Percentiles rank a stretch among this genome's conserved stretches.
Conservation (phyloP, 768 basidiomycete species). For the Trametopsis cervina region DNA sequence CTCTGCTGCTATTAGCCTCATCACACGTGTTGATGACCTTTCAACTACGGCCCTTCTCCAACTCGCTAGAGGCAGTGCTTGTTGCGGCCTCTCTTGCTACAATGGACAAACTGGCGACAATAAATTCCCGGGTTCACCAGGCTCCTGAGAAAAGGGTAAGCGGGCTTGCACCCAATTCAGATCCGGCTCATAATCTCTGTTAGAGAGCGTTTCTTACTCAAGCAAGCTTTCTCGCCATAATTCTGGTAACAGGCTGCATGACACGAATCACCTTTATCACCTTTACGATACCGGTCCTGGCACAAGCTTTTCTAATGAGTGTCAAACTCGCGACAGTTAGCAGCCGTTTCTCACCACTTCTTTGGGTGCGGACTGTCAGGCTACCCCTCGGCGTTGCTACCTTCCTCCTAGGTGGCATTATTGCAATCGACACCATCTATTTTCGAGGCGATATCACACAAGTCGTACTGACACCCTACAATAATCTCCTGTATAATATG, state of each 20-base stretch:
- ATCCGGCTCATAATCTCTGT: neutral
- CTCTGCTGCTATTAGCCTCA: constrained; percentile 27
- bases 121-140: too few relatives aligned
- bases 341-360: neutral
- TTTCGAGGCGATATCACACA: constrained; percentile 21
- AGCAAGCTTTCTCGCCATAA: constrained; percentile 9
- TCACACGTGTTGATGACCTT: constrained; percentile 31
- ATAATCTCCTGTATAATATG: constrained; percentile 33
- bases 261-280: constrained; percentile 31
- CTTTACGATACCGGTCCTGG: constrained; percentile 26
- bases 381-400: constrained; percentile 19
- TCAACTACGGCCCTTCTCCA: constrained; percentile 35
- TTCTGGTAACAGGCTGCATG: constrained; percentile 26
- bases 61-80: constrained; percentile 28
- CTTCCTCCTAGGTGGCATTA: constrained; percentile 13
- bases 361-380: constrained; percentile 12
- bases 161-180: neutral
- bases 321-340: neutral
- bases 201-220: neutral
- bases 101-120: constrained; percentile 21
- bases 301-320: constrained; percentile 19
- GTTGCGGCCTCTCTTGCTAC: constrained; percentile 25
- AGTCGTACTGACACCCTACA: constrained; percentile 28
- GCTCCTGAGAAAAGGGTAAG: constrained; percentile 5
- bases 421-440: constrained; percentile 27